These are phyloP conservation scores for Picea glauca DNA, from an alignment of 75 land plant species.

Conservation along the genomic window DNA sequence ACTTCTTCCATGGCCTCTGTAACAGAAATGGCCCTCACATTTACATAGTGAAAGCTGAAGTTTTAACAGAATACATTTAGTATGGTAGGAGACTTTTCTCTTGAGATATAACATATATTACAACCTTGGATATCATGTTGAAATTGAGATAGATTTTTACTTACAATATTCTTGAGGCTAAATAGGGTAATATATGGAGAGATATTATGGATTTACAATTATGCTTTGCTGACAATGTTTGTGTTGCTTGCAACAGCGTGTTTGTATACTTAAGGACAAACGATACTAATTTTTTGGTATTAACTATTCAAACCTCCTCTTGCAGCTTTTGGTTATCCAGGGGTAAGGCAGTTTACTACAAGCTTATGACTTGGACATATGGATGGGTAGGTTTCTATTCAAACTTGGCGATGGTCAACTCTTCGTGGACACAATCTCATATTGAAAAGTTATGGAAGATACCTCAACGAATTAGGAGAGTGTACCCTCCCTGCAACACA, in stretches of 20 bases:
- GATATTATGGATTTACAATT: not conserved
- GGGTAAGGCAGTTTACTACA: slow-evolving; percentile 79
- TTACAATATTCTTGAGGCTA: not conserved
- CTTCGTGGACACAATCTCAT: slow-evolving; percentile 95
- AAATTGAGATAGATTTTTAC: no score
- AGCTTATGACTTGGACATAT: slow-evolving; percentile 70
- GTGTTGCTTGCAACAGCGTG: not conserved
- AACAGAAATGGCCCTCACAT: no score
- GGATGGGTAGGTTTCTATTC: slow-evolving; percentile 88
- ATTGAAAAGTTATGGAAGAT: slow-evolving; percentile 80
- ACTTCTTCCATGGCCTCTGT: no score
- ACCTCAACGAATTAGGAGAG: slow-evolving; percentile 58
- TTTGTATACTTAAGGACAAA: not conserved
- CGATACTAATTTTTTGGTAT: not conserved
- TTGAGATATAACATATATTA: no score
- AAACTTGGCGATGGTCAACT: slow-evolving; percentile 90
- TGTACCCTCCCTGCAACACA: slow-evolving; percentile 99
- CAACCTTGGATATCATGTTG: not conserved
- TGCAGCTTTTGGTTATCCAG: slow-evolving; percentile 70
- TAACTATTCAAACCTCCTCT: slow-evolving; percentile 1
- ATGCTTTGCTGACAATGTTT: not conserved
- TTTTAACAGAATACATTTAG: no score
- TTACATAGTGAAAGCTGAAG: no score
- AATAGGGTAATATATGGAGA: not conserved
- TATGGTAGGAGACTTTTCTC: no score